These are phyloP conservation scores for Capsicum baccatum DNA, from an alignment of 257 asterid genomes.

Conservation along the genomic window DNA sequence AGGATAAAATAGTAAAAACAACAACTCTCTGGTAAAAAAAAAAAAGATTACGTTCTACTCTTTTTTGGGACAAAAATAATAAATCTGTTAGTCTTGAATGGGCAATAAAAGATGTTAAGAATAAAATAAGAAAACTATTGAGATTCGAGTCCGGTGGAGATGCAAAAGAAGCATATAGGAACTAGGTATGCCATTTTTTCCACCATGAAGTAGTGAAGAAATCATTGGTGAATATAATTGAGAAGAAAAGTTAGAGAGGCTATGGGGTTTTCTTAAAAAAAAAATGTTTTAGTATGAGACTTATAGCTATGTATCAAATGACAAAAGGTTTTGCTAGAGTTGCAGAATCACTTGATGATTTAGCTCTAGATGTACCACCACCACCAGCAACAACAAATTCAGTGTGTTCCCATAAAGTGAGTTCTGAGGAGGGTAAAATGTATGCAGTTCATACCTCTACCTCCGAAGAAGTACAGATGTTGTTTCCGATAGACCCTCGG, in stretches of 20 bases:
- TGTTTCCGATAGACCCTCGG: too few relatives aligned
- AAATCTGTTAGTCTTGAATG: slow-evolving; percentile 42
- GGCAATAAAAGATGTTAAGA: slow-evolving; percentile 84
- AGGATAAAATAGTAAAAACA: too few relatives aligned
- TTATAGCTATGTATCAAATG: slow-evolving; percentile 81
- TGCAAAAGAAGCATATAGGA: slow-evolving; percentile 84
- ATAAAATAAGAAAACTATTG: slow-evolving; percentile 67
- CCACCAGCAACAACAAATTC: too few relatives aligned
- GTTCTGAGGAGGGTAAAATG: too few relatives aligned
- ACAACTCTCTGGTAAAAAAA: too few relatives aligned
- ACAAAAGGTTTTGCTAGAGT: slow-evolving; percentile 76
- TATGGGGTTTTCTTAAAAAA: slow-evolving; percentile 60
- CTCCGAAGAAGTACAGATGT: too few relatives aligned
- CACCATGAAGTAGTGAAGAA: slow-evolving; percentile 90
- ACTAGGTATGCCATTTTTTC: slow-evolving; percentile 90
- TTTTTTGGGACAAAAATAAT: too few relatives aligned
- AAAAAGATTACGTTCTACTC: too few relatives aligned
- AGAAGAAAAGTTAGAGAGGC: slow-evolving; percentile 64
- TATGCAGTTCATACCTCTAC: too few relatives aligned
- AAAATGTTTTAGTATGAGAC: slow-evolving; percentile 74
- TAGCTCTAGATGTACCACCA: slow-evolving; percentile 82
- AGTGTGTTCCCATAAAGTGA: too few relatives aligned
- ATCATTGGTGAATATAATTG: slow-evolving; percentile 66
- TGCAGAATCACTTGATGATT: slow-evolving; percentile 71
- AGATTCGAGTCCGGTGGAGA: slow-evolving; percentile 86